phyloP scores from a whole-genome alignment of 352 stramenopile genomes.

The Halophytophthora polymorphica region DNA sequence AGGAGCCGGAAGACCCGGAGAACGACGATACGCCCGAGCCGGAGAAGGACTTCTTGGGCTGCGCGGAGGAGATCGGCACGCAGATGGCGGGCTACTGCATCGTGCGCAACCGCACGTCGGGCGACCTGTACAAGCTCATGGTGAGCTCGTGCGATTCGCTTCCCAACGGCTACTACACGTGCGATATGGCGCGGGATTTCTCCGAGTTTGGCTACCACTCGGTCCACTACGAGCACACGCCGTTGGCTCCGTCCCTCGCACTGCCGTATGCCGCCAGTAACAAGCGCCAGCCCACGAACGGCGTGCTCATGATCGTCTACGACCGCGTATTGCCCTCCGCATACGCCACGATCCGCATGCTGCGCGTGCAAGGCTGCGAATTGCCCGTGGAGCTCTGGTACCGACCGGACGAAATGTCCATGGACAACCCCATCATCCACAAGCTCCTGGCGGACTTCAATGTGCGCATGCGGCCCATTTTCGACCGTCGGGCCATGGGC shows the following conservation, averaged over 20 bases:
- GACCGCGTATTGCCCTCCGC: constrained; percentile 72
- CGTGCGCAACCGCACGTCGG: constrained; percentile 78
- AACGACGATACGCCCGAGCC: constrained; percentile 36
- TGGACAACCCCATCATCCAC: constrained; percentile 78
- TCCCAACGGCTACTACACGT: constrained; percentile 69
- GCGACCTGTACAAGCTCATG: constrained; percentile 81
- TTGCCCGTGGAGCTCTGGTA: constrained; percentile 86
- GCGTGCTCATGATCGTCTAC: constrained; percentile 85
- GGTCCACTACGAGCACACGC: constrained; percentile 61
- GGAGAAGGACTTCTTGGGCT: constrained; percentile 74
- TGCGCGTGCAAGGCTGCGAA: constrained; percentile 72
- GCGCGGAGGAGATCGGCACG: constrained; percentile 59
- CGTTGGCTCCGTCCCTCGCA: constrained; percentile 67
- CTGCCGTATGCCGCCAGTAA: constrained; percentile 36
- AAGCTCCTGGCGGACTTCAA: constrained; percentile 64
- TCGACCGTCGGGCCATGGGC: constrained; percentile 63
- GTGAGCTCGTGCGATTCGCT: constrained; percentile 73
- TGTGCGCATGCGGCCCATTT: constrained; percentile 78
- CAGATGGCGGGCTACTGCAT: constrained; percentile 84
- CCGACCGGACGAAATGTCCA: constrained; percentile 80
- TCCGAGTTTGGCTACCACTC: constrained; percentile 81
- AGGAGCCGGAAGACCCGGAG: constrained; percentile 41
- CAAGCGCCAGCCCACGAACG: constrained; percentile 58
- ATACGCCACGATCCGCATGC: constrained; percentile 76
- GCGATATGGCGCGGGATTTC: constrained; percentile 76